Evolutionary conservation across 257 asterid species (phyloP).

Genomic region (Lycium ferocissimum): DNA sequence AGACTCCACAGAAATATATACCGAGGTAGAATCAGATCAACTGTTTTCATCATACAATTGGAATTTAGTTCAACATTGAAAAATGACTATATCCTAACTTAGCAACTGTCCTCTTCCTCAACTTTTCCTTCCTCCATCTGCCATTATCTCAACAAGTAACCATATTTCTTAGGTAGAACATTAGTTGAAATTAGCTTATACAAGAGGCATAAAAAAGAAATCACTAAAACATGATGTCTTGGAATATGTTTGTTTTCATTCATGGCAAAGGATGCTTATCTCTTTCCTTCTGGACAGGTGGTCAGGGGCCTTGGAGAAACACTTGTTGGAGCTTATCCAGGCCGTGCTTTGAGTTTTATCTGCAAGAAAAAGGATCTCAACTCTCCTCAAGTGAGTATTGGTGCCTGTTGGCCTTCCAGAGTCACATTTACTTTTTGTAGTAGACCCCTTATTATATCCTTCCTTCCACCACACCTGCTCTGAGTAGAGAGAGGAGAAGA

Average conservation of each 20-base stretch:
- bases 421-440: constrained; percentile 4
- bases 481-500: constrained; percentile 7
- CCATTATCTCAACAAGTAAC: constrained; percentile 6
- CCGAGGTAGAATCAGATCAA: constrained; percentile 67
- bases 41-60: background rate
- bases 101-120: constrained; percentile 27
- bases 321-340: constrained; percentile 99
- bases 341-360: constrained; percentile 96
- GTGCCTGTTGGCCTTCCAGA: constrained; percentile 19
- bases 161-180: constrained; percentile 13
- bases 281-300: constrained; percentile 57
- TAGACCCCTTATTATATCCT: constrained; percentile 17
- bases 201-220: background rate
- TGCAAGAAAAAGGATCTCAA: constrained; percentile 85
- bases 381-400: constrained; percentile 70
- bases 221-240: background rate
- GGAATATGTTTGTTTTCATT: background rate
- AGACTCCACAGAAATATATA: constrained; percentile 89
- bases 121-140: background rate
- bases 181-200: constrained; percentile 8
- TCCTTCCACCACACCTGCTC: background rate
- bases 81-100: constrained; percentile 15
- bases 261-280: background rate
- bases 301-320: constrained; percentile 99
- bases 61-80: background rate